Base-by-base conservation (phyloP, 768 basidiomycete genomes). In the Lactarius akahatsu region DNA sequence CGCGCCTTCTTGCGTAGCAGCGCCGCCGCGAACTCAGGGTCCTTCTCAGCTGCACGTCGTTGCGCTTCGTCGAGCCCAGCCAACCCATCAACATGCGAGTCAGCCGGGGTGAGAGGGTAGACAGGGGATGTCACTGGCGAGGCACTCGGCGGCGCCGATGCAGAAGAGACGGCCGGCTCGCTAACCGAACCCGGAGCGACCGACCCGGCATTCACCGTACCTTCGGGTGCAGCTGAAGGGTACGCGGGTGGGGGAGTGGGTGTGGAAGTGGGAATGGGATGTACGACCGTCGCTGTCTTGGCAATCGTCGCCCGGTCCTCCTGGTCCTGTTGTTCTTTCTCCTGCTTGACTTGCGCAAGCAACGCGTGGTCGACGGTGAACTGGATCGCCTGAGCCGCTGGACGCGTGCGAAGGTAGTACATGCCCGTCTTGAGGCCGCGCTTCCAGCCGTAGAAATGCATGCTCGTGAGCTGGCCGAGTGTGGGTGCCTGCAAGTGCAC, bases 381-480 rank as follows among this genome's bases (percentile, higher is more conserved):
- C 80, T 99, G 94, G 76, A 96, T 96, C 59, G 97, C 97, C 73
- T 94, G 90, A 15, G 94, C 92, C 10, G 96, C 95, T 5, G 97
- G 93, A 61, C 93, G 86, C 41, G 97, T 98, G 62, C 97, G 87
- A 59, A 99, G 84, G 78, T 99, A 98, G 80, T 94, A 95, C 92
- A 96, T 96, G 71, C 96, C 97, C 1, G 97, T 99, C 86, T 99
- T 99, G 74, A 99, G 80, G 40, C 97, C 97, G 80, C 94, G 94
- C 85, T 96, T 96, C 97, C 97, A 98, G n/a, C 95, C 97, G 75
- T 98, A 98, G 82, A 96, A 96, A 77, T 96, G 94, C 94, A 95
- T 95, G 68, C 89, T 91, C 45, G 94, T 96, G 69, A 99, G 81
- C 77, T 99, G 96, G 10, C 93, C 93, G 65, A 89, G 81, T 3